Conservation (phyloP, 768 basidiomycete species). For the Coprinopsis cinerea region DNA sequence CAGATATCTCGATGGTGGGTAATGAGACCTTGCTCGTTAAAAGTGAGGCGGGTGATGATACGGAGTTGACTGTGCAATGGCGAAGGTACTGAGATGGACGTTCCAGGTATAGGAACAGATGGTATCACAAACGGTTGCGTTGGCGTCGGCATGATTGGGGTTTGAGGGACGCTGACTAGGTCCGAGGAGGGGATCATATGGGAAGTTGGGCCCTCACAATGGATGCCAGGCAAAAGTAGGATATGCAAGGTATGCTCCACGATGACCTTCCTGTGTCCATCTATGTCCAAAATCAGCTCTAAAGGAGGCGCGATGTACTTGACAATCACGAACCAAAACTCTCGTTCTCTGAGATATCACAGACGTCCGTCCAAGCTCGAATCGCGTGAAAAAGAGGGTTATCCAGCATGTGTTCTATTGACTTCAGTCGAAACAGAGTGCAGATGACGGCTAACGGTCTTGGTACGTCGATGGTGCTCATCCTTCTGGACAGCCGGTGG, state of each 20-base stretch:
- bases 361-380: slow-evolving; percentile 69
- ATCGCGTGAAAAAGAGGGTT: slow-evolving; percentile 56
- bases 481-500: slow-evolving; percentile 51
- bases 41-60: slow-evolving; percentile 65
- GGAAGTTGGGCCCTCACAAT: slow-evolving; percentile 37
- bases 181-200: slow-evolving; percentile 31
- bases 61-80: slow-evolving; percentile 72
- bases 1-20: slow-evolving; percentile 77
- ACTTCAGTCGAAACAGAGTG: slow-evolving; percentile 44
- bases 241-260: slow-evolving; percentile 79
- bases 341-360: slow-evolving; percentile 72
- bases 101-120: slow-evolving; percentile 52
- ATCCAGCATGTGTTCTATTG: slow-evolving; percentile 23
- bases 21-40: slow-evolving; percentile 79
- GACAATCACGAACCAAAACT: slow-evolving; percentile 51
- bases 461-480: slow-evolving; percentile 63
- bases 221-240: slow-evolving; percentile 67
- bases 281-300: slow-evolving; percentile 37
- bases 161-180: slow-evolving; percentile 23
- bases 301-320: too few relatives aligned
- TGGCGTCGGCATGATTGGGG: slow-evolving; percentile 19
- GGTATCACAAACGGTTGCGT: slow-evolving; percentile 31
- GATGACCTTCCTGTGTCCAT: slow-evolving; percentile 67
- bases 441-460: slow-evolving; percentile 55
- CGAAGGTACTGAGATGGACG: slow-evolving; percentile 51